Base-by-base conservation (phyloP, 139 green algal genomes). In the Raphidocelis subcapitata region DNA sequence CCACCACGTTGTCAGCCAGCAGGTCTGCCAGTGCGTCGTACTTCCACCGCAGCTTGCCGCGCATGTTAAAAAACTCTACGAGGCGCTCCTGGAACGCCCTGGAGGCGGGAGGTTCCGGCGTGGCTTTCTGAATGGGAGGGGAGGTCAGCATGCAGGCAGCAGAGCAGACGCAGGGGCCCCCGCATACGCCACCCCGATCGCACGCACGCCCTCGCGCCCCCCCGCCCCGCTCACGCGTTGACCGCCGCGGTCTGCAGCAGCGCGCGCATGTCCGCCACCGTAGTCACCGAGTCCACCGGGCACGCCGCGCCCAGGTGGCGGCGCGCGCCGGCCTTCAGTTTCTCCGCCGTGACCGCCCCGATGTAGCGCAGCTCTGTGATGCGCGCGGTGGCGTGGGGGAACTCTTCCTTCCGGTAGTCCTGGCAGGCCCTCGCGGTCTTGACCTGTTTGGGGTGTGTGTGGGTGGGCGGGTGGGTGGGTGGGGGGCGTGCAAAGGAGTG, bases 61-160 rank as follows among this genome's bases (percentile, higher is more conserved):
- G 79, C 80, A 89, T 86, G 83, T 89, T 89, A 2, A 89, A 72
- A 67, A 89, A 72, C 72, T 85, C 83, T 18, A 89, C 74, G 63
- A 89, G 75, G 77, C 85, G 84, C 63, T 80, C 77, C 72, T 89
- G 77, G 23, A 88, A 69, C 51, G 72, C 56, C 51, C 69, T 74
- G 67, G 31, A n/a, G 3, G 5, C 4, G 31, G 14, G 21, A 59
- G 24, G 1, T 59, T 1, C 23, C 24, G 51, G 23, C 51, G 49
- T 16, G 49, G 49, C 49, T n/a, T 18, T n/a, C 16, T 18, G 18
- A 16, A 62, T 62, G 55, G 8, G 55, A 14, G n/a, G 12, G 23
- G 18, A 62, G 46, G 41, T 5, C 26, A 47, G 12, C 44, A 33
- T 32, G 24, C 1, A 52, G 31, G 16, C 37, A 69, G 18, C 37